These are phyloP conservation scores for Penicillium decumbens DNA, from an alignment of 2,329 filamentous ascomycete genomes.

Conservation along the genomic window DNA sequence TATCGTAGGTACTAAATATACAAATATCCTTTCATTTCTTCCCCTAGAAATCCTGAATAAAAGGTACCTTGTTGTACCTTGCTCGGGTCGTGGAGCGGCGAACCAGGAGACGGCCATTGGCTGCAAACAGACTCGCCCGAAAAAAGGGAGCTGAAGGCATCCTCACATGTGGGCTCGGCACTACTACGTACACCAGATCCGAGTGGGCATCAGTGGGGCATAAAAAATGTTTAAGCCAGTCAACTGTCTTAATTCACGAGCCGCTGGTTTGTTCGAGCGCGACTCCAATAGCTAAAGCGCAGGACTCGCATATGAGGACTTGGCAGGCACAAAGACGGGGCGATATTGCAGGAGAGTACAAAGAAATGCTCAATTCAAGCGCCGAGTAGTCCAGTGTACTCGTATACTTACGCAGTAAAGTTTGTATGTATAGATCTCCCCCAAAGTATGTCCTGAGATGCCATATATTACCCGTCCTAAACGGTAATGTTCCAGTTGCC, in stretches of 20 bases:
- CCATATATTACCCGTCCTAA: background rate
- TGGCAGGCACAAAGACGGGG: constrained; percentile 20
- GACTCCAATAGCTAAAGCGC: constrained; percentile 3
- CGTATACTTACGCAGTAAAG: background rate
- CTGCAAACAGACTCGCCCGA: constrained; percentile 6
- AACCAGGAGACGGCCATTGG: background rate
- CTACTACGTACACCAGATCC: constrained; percentile 4
- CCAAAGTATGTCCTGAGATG: background rate
- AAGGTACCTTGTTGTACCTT: no score
- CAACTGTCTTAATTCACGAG: constrained; percentile 6
- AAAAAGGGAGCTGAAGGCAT: background rate
- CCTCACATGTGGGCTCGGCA: background rate
- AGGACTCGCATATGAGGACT: constrained; percentile 4
- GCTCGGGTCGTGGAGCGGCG: constrained; percentile 10
- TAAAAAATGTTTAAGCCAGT: constrained; percentile 29
- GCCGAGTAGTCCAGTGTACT: background rate
- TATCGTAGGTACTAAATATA: background rate
- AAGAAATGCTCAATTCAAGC: background rate
- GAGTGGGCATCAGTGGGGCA: constrained; percentile 24
- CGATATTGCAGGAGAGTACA: background rate
- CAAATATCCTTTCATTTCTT: constrained; percentile 2
- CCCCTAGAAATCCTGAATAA: background rate
- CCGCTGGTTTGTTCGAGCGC: constrained; percentile 3
- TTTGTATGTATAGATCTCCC: background rate
- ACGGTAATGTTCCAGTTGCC: constrained; percentile 14